Percentiles rank a stretch among this genome's conserved stretches.
phyloP scores from a whole-genome alignment of 805 yeast species.

The Teunomyces cretensis region DNA sequence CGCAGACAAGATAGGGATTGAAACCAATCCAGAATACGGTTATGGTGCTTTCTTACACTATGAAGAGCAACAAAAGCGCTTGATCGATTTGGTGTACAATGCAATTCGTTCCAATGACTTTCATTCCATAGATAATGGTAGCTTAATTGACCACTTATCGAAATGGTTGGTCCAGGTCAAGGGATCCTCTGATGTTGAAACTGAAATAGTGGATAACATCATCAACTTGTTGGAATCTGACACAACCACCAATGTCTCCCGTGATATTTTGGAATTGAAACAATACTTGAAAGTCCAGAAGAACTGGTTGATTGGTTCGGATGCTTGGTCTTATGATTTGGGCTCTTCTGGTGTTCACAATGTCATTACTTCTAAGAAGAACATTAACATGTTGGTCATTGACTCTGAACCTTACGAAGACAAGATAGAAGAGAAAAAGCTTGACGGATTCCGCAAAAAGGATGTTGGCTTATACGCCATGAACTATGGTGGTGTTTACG shows the following conservation, averaged over 20 bases:
- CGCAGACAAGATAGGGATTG: conserved; percentile 42
- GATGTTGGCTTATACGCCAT: conserved; percentile 93
- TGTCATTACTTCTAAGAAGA: conserved; percentile 69
- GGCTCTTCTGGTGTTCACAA: conserved; percentile 92
- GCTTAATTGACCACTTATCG: conserved; percentile 57
- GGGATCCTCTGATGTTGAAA: conserved; percentile 28
- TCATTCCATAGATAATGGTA: conserved; percentile 43
- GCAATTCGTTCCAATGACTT: conserved; percentile 47
- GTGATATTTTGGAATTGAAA: conserved; percentile 45
- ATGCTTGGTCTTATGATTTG: conserved; percentile 91
- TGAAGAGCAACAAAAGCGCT: conserved; percentile 49
- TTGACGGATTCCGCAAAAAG: conserved; percentile 66
- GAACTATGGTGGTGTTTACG: conserved; percentile 87
- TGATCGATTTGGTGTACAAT: conserved; percentile 45
- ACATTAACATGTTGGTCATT: conserved; percentile 80
- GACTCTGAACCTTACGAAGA: conserved; percentile 73
- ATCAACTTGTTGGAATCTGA: conserved; percentile 41
- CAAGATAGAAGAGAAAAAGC: conserved; percentile 26
- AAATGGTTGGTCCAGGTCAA: conserved; percentile 65
- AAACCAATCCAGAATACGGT: conserved; percentile 79
- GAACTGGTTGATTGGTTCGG: conserved; percentile 90
- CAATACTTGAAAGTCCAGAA: conserved; percentile 49
- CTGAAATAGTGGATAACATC: conserved; percentile 27
- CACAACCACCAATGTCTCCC: conserved; percentile 36
- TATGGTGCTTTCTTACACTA: conserved; percentile 69